Percentiles rank a stretch among this genome's conserved stretches.
Evolutionary conservation across 345 rosid genomes (phyloP).

Genomic region (Brassica cretica): DNA sequence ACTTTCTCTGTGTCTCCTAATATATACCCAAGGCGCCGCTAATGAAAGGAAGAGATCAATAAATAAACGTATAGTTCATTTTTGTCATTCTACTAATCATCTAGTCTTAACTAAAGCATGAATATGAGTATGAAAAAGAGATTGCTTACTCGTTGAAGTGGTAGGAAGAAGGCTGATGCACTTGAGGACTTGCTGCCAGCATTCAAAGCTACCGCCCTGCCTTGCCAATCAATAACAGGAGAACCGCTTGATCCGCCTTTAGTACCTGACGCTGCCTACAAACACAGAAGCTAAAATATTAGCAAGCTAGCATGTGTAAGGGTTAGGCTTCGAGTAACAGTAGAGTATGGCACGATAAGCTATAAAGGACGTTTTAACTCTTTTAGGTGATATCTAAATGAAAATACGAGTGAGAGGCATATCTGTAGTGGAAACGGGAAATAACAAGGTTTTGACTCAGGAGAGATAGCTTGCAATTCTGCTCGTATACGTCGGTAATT

Average conservation of each 20-base stretch:
- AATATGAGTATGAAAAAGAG: slow-evolving; percentile 10
- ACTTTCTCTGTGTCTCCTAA: slow-evolving; percentile 1
- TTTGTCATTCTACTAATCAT: not conserved
- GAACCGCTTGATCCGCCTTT: slow-evolving; percentile 99
- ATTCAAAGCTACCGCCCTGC: slow-evolving; percentile 94
- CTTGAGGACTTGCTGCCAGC: slow-evolving; percentile 90
- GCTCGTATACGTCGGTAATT: too few species aligned
- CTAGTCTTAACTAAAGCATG: slow-evolving; percentile 12
- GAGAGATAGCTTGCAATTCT: not conserved
- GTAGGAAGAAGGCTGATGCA: slow-evolving; percentile 90
- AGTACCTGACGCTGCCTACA: slow-evolving; percentile 95
- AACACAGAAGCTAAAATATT: slow-evolving; percentile 19
- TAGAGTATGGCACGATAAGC: slow-evolving; percentile 15
- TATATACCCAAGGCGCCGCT: slow-evolving; percentile 15
- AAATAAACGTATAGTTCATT: not conserved
- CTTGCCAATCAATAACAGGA: slow-evolving; percentile 93
- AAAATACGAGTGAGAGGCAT: not conserved
- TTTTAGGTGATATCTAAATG: not conserved
- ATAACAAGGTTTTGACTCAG: not conserved
- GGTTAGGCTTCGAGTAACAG: not conserved
- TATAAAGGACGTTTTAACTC: slow-evolving; percentile 8
- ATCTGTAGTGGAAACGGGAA: slow-evolving; percentile 9
- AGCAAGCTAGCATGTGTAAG: slow-evolving; percentile 3
- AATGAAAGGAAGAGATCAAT: slow-evolving; percentile 4
- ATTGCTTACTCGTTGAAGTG: slow-evolving; percentile 73